Conservation (phyloP, 148 eudicot species). For the Amaranthus cruentus region DNA sequence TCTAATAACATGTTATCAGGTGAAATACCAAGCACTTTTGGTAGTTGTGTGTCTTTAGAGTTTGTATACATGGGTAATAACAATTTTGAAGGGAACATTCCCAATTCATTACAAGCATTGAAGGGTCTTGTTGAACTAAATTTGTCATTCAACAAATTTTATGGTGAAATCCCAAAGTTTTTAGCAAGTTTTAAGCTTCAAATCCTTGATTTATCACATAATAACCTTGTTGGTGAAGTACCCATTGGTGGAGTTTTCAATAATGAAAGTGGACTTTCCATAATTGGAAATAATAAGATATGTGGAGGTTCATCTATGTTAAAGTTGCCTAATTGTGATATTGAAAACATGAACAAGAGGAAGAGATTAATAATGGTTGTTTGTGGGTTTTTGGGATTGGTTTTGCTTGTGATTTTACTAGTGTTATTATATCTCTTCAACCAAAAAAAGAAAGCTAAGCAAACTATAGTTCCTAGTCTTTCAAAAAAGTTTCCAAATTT, state of each 20-base stretch:
- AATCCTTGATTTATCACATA: slow-evolving; percentile 25
- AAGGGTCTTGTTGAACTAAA: slow-evolving; percentile 19
- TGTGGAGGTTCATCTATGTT: slow-evolving; percentile 35
- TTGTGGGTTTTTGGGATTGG: not conserved
- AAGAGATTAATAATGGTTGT: not conserved
- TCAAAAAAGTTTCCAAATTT: not conserved
- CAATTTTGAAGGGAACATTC: slow-evolving; percentile 29
- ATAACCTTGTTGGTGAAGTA: slow-evolving; percentile 33
- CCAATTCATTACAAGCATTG: slow-evolving; percentile 15
- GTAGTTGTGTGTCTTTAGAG: slow-evolving; percentile 20
- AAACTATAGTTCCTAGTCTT: not conserved
- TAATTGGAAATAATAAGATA: slow-evolving; percentile 28
- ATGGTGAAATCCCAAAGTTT: slow-evolving; percentile 30
- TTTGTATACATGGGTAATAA: slow-evolving; percentile 19
- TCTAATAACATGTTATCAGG: slow-evolving; percentile 28
- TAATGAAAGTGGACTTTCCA: slow-evolving; percentile 23
- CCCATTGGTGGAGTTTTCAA: slow-evolving; percentile 28
- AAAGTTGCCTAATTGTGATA: slow-evolving; percentile 22
- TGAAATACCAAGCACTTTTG: slow-evolving; percentile 27
- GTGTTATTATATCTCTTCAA: not conserved
- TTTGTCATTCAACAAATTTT: slow-evolving; percentile 32
- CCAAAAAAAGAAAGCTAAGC: not conserved
- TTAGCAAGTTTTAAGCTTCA: slow-evolving; percentile 2
- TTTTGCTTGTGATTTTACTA: not conserved
- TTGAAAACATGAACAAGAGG: not conserved